phyloP scores from a whole-genome alignment of 2,329 filamentous ascomycete genomes.

The Botryotinia globosa region DNA sequence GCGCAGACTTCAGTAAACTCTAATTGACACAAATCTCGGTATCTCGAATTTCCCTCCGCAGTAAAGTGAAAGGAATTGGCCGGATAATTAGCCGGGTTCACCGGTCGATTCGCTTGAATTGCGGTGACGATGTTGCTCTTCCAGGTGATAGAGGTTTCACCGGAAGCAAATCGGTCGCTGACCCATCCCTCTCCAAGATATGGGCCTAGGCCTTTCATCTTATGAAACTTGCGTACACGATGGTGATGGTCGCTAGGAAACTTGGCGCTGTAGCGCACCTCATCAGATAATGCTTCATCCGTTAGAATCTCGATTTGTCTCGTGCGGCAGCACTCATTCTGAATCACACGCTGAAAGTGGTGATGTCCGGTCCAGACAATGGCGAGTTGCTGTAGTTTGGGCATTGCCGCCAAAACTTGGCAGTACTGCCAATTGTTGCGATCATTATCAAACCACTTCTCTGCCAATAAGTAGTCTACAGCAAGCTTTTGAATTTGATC shows the following conservation, averaged over 20 bases:
- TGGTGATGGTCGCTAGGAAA: neutral
- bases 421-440: neutral
- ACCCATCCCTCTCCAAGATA: neutral
- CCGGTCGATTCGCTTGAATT: neutral
- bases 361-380: neutral
- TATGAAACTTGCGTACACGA: neutral
- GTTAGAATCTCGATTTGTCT: neutral
- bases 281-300: neutral
- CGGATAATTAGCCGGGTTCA: neutral
- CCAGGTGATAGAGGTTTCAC: neutral
- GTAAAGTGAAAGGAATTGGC: neutral
- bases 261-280: neutral
- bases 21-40: neutral
- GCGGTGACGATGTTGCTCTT: neutral
- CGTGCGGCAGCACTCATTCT: neutral
- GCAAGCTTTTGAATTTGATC: neutral
- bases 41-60: neutral
- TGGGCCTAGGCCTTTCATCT: neutral
- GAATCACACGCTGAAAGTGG: neutral
- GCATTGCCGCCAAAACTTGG: conserved; percentile 6
- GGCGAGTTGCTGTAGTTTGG: neutral
- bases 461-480: neutral
- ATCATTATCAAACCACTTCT: neutral
- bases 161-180: neutral
- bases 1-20: neutral